These are phyloP conservation scores for Polytrichum commune DNA, from an alignment of 225 moss, liverwort and hornwort species.

Conservation along the genomic window DNA sequence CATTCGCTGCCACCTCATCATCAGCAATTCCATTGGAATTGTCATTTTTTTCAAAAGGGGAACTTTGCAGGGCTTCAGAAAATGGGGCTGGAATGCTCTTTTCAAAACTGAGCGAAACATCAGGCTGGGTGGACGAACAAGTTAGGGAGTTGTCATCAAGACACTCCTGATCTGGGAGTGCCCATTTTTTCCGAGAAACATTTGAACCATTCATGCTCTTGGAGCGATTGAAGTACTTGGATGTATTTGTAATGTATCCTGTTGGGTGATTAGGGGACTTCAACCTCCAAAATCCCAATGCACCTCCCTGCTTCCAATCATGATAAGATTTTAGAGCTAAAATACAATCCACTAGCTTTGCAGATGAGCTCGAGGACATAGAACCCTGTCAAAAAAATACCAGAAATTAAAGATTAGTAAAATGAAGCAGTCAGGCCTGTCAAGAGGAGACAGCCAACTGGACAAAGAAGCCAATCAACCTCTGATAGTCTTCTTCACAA, in stretches of 20 bases:
- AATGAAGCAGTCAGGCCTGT: too few relatives aligned
- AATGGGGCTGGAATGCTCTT: slow-evolving; percentile 29
- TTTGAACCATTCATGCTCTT: slow-evolving; percentile 30
- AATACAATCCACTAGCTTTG: slow-evolving; percentile 57
- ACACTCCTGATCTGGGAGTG: slow-evolving; percentile 36
- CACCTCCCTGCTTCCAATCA: slow-evolving; percentile 66
- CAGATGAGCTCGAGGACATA: slow-evolving; percentile 45
- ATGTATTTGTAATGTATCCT: slow-evolving; percentile 26
- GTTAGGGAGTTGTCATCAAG: slow-evolving; percentile 34
- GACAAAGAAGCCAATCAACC: too few relatives aligned
- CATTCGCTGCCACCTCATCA: slow-evolving; percentile 4
- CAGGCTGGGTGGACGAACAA: slow-evolving; percentile 38
- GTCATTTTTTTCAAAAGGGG: slow-evolving; percentile 14
- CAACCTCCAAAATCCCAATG: slow-evolving; percentile 62
- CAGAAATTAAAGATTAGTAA: too few relatives aligned
- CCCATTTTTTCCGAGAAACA: slow-evolving; percentile 49
- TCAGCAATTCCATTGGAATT: slow-evolving; percentile 15
- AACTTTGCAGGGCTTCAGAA: slow-evolving; percentile 20
- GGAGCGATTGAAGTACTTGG: slow-evolving; percentile 26
- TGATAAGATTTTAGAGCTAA: slow-evolving; percentile 60
- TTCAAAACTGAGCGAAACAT: slow-evolving; percentile 21
- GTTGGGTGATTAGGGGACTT: slow-evolving; percentile 41
- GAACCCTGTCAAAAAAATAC: slow-evolving; percentile 30
- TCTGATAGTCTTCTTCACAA: too few relatives aligned
- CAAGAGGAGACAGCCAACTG: too few relatives aligned